Percentiles rank a stretch among this genome's conserved stretches.
Evolutionary conservation across 148 eudicot species (phyloP).

Genomic region (Camellia japonica): DNA sequence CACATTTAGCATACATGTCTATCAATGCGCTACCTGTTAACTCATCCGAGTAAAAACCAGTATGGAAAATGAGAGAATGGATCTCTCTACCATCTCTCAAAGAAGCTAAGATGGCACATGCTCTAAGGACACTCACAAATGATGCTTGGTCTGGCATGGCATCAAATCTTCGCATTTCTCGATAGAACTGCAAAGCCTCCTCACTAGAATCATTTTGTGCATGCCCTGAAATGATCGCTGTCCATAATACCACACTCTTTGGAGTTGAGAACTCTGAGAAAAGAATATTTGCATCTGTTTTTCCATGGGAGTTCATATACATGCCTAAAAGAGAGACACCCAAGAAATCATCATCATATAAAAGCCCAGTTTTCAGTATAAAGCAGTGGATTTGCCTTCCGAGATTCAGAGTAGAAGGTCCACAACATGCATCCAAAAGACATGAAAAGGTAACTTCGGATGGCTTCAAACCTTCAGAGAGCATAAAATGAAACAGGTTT

Average conservation of each 20-base stretch:
- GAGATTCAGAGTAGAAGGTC: constrained; percentile 31
- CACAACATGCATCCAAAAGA: constrained; percentile 67
- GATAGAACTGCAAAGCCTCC: constrained; percentile 62
- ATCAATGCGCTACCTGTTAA: constrained; percentile 73
- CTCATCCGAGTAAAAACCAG: constrained; percentile 67
- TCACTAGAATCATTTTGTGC: constrained; percentile 52
- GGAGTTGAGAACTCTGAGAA: constrained; percentile 64
- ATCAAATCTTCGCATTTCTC: constrained; percentile 59
- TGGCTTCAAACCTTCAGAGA: constrained; percentile 53
- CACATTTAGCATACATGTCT: constrained; percentile 97
- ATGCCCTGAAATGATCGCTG: constrained; percentile 81
- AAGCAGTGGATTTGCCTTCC: constrained; percentile 77
- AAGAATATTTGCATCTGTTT: constrained; percentile 49
- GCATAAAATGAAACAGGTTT: constrained; percentile 49
- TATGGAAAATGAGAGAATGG: constrained; percentile 63
- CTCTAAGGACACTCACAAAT: constrained; percentile 73
- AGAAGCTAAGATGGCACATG: constrained; percentile 67
- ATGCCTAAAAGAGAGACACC: constrained; percentile 70
- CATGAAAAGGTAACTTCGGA: constrained; percentile 79
- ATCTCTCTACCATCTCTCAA: constrained; percentile 61
- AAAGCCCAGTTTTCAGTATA: constrained; percentile 51
- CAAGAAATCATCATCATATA: constrained; percentile 56
- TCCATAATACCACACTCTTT: constrained; percentile 74
- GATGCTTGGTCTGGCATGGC: constrained; percentile 90
- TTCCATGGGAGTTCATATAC: constrained; percentile 52